Evolutionary conservation across 345 rosid genomes (phyloP).

Genomic region (Lumnitzera littorea): DNA sequence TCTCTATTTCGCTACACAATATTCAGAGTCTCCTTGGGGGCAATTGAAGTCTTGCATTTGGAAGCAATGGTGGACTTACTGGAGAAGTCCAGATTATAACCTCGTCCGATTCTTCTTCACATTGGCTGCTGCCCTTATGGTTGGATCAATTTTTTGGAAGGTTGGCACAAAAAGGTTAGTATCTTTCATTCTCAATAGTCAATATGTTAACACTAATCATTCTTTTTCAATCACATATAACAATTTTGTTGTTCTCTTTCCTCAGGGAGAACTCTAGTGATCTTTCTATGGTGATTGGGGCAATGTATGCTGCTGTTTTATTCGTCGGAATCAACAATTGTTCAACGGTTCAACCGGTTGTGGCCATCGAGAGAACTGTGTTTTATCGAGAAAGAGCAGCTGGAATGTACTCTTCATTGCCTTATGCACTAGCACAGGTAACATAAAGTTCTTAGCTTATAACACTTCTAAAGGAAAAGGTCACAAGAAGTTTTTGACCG

Average conservation of each 20-base stretch:
- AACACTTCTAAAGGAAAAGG: no score
- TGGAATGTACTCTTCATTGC: constrained; percentile 13
- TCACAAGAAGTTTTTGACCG: no score
- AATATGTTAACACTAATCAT: neutral
- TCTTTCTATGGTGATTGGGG: constrained; percentile 29
- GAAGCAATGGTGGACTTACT: constrained; percentile 55
- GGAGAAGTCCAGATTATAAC: constrained; percentile 51
- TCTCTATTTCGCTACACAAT: constrained; percentile 30
- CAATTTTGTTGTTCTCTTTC: neutral
- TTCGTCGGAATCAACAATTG: constrained; percentile 21
- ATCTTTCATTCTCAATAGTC: neutral
- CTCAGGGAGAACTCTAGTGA: constrained; percentile 29
- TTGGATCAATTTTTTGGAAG: constrained; percentile 43
- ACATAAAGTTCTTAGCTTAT: neutral
- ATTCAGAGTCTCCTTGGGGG: constrained; percentile 33
- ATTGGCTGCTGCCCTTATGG: constrained; percentile 22
- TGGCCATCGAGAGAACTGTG: constrained; percentile 17
- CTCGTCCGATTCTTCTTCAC: constrained; percentile 35
- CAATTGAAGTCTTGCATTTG: constrained; percentile 46
- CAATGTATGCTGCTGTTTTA: constrained; percentile 16
- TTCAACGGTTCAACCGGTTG: constrained; percentile 16
- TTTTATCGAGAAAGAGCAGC: constrained; percentile 24
- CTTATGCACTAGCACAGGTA: constrained; percentile 16
- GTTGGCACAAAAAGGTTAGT: constrained; percentile 31
- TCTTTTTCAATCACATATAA: neutral